These are phyloP conservation scores for Penicillium lividum DNA, from an alignment of 495 filamentous ascomycete genomes.

Conservation along the genomic window DNA sequence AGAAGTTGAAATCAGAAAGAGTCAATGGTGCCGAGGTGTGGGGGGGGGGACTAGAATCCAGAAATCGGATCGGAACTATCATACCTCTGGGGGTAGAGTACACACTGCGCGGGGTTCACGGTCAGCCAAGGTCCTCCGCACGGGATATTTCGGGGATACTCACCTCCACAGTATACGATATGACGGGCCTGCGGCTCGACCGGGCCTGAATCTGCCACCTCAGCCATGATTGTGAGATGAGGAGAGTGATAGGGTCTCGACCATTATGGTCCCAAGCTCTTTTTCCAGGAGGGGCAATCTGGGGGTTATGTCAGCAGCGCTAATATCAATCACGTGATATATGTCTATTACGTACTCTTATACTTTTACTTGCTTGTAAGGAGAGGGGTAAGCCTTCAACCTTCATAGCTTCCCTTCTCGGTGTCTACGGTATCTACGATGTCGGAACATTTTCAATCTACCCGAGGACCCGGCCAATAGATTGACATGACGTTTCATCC, in stretches of 20 bases:
- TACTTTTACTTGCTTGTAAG: no score
- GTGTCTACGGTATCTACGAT: neutral
- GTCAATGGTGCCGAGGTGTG: neutral
- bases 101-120: slow-evolving; percentile 63
- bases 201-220: slow-evolving; percentile 35
- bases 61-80: slow-evolving; percentile 14
- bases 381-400: no score
- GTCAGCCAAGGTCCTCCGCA: neutral
- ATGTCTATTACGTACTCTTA: neutral
- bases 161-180: slow-evolving; percentile 81
- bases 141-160: slow-evolving; percentile 21
- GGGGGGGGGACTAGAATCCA: neutral
- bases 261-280: neutral
- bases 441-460: neutral
- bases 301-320: neutral
- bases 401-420: neutral
- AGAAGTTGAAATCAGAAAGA: neutral
- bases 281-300: slow-evolving; percentile 2
- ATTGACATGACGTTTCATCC: neutral
- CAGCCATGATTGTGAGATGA: slow-evolving; percentile 36
- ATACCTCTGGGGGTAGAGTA: slow-evolving; percentile 90
- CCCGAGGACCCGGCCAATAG: neutral
- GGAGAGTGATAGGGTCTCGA: neutral
- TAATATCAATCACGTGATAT: neutral
- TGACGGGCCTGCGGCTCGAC: slow-evolving; percentile 63